Percentiles rank a stretch among this genome's conserved stretches.
Evolutionary conservation across 2,329 filamentous ascomycete species (phyloP).

Genomic region (Zymoseptoria passerinii): DNA sequence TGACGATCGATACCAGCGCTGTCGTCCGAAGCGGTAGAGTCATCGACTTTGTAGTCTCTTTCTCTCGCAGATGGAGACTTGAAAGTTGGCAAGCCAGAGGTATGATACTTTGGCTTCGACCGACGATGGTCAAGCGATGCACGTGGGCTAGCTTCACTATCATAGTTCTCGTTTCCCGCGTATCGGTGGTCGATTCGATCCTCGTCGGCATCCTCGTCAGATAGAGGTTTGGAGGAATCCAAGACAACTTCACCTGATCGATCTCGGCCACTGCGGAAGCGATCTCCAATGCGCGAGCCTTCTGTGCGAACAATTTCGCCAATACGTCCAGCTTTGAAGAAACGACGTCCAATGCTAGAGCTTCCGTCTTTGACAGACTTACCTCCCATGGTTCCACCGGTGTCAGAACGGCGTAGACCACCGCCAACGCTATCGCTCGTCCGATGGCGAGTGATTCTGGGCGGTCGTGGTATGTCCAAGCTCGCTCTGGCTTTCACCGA

Average conservation of each 20-base stretch:
- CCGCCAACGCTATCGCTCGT: conserved; percentile 43
- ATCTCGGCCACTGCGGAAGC: conserved; percentile 51
- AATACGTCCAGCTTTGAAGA: conserved; percentile 70
- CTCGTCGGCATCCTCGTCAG: conserved; percentile 43
- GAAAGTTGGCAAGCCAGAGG: conserved; percentile 44
- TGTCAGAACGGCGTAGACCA: conserved; percentile 29
- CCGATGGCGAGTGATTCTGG: conserved; percentile 21
- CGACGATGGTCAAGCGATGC: conserved; percentile 28
- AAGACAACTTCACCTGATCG: conserved; percentile 32
- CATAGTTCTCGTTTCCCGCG: conserved; percentile 12
- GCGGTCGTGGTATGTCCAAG: conserved; percentile 32
- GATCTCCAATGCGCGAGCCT: conserved; percentile 52
- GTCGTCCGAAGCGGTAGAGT: conserved; percentile 14
- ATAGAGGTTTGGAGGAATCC: conserved; percentile 37
- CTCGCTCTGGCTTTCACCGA: conserved; percentile 22
- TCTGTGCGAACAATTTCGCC: conserved; percentile 64
- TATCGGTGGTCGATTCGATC: conserved; percentile 10
- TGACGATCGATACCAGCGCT: conserved; percentile 38
- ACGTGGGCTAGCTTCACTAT: conserved; percentile 32
- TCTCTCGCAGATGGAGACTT: conserved; percentile 36
- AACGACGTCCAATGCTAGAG: conserved; percentile 54
- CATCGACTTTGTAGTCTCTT: conserved; percentile 9
- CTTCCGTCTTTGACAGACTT: conserved; percentile 30
- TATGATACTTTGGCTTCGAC: conserved; percentile 35
- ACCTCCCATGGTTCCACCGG: conserved; percentile 5